Conservation (phyloP, 2,329 filamentous ascomycete genomes). For the Blastomyces silverae region DNA sequence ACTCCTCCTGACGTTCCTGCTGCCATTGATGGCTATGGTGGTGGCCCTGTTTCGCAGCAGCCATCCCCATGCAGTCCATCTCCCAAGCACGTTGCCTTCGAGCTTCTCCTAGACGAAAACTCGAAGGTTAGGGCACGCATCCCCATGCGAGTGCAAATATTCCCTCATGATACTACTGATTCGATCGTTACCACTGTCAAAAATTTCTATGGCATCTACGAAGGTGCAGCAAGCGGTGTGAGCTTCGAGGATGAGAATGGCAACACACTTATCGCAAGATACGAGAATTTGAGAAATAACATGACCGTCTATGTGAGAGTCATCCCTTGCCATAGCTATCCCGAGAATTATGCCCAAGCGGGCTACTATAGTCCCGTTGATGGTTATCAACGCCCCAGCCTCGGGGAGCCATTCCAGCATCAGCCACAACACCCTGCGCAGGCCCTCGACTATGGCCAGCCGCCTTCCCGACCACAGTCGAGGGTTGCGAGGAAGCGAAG, state of each 20-base stretch:
- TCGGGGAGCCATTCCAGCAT: slow-evolving; percentile 60
- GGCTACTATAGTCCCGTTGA: slow-evolving; percentile 44
- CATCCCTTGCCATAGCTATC: slow-evolving; percentile 54
- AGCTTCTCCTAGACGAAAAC: slow-evolving; percentile 54
- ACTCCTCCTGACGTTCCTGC: slow-evolving; percentile 31
- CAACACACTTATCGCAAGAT: slow-evolving; percentile 86
- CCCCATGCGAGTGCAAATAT: slow-evolving; percentile 72
- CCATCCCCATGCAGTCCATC: slow-evolving; percentile 35
- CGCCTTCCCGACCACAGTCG: slow-evolving; percentile 61
- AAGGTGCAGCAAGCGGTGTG: slow-evolving; percentile 70
- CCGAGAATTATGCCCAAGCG: slow-evolving; percentile 39
- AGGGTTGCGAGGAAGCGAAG: slow-evolving; percentile 69
- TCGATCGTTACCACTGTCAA: slow-evolving; percentile 98
- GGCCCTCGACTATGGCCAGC: slow-evolving; percentile 52
- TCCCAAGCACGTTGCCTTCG: slow-evolving; percentile 58
- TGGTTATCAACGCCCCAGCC: slow-evolving; percentile 51
- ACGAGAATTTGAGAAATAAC: slow-evolving; percentile 89
- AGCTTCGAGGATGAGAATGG: slow-evolving; percentile 90
- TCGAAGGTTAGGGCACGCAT: slow-evolving; percentile 55
- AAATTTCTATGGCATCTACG: slow-evolving; percentile 97
- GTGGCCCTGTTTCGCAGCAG: slow-evolving; percentile 29
- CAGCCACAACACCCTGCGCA: slow-evolving; percentile 50
- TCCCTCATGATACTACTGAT: slow-evolving; percentile 90
- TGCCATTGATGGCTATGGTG: slow-evolving; percentile 27
- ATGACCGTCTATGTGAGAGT: slow-evolving; percentile 92